These are phyloP conservation scores for Arthrobotrys pseudoclavata DNA, from an alignment of 2,329 filamentous ascomycete species.

Conservation along the genomic window DNA sequence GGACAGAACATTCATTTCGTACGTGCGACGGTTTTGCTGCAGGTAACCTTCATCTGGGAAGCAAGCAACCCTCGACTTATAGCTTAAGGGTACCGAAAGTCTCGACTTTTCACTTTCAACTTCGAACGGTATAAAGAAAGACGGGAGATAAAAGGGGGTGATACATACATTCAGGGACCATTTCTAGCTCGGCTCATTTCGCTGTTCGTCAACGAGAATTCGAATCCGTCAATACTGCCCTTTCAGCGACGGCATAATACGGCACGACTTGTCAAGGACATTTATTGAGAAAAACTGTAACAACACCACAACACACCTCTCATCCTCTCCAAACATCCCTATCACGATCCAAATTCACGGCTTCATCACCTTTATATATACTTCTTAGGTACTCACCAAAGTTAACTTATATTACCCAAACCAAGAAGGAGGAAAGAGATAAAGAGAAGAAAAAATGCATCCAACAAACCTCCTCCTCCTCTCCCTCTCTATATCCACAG, in stretches of 20 bases:
- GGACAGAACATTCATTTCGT: not conserved
- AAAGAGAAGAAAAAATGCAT: constrained; percentile 25
- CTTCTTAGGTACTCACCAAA: not conserved
- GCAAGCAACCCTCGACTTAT: not conserved
- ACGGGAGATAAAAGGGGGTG: not conserved
- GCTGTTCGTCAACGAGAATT: not conserved
- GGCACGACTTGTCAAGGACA: not conserved
- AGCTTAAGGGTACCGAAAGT: not conserved
- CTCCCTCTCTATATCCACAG: constrained; percentile 21
- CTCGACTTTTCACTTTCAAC: not conserved
- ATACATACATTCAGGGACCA: not conserved
- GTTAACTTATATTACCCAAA: too few species aligned
- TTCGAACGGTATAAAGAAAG: not conserved
- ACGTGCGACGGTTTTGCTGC: constrained; percentile 8
- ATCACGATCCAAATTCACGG: not conserved
- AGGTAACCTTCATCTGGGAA: constrained; percentile 3
- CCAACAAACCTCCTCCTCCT: constrained; percentile 27
- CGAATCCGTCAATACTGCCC: constrained; percentile 21
- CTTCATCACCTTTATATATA: not conserved
- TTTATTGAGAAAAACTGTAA: constrained; percentile 34
- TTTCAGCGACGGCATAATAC: constrained; percentile 45
- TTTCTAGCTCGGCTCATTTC: not conserved
- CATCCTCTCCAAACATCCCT: not conserved
- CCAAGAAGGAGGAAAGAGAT: too few species aligned
- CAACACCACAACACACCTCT: constrained; percentile 55